Base-by-base conservation (phyloP, 345 rosid species). In the Carallia brachiata region DNA sequence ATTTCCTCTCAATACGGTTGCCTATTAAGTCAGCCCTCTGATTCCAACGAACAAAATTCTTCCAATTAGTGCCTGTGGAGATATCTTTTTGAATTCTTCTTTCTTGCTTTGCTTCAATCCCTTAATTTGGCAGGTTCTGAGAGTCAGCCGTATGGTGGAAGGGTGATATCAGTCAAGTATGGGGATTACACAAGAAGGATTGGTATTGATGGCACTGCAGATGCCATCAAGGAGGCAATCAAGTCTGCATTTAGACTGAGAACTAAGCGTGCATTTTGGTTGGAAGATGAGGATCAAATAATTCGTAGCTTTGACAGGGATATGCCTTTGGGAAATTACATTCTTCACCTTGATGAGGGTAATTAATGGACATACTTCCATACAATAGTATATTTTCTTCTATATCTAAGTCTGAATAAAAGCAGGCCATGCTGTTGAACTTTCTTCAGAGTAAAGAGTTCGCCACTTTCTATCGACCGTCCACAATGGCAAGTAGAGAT, bases 201-300 rank as follows among this genome's bases (percentile, higher is more conserved):
- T 39, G 99, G 99, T 18, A 73, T 95, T 63, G 99, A 95, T 78
- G 98, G 98, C 55, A 75, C 81, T 6, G 62, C 92, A 4, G 99
- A 96, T 82, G 91, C 98, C 71, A 90, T 96, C 78, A 95, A 87
- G 83, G 97, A 90, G 70, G 89, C 97, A 12, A 85, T 92, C 75
- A 92, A 81, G 75, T 89, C 89, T 39, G 90, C 97, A 67, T 96
- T 96, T 73, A 78, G 99, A 66, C 74, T 95, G 71, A 85, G 99
- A 81, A 92, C 96, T 1, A 88, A 82, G 67, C 89, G 99, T 13
- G 98, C 97, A 36, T 96, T 96, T 81, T 96, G 98, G 97, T 73
- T 96, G 81, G 98, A 96, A 83, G 99, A 96, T 78, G 98, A 96
- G 82, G 94, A 89, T 62, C 98, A 88, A 77, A 77, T 96, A 70